Conservation (phyloP, 129 eudicot species). For the Centrapalus pauciflorus region DNA sequence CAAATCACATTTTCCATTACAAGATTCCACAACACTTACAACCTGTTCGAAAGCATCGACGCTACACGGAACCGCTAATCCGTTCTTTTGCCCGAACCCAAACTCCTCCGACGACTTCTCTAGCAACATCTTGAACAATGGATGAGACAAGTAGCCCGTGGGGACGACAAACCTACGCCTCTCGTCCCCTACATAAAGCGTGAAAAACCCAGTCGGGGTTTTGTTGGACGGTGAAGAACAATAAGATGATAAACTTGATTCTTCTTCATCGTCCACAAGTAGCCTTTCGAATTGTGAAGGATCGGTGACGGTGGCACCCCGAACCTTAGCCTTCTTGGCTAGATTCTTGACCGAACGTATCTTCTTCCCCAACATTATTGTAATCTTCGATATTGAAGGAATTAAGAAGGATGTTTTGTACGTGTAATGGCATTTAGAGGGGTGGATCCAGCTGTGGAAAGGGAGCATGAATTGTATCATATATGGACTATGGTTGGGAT, state of each 20-base stretch:
- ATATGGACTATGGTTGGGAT: constrained; percentile 17
- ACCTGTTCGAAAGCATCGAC: constrained; percentile 67
- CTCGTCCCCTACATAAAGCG: constrained; percentile 73
- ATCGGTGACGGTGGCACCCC: background rate
- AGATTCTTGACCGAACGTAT: constrained; percentile 56
- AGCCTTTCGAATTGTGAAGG: constrained; percentile 29
- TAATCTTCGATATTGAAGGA: constrained; percentile 5
- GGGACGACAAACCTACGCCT: constrained; percentile 50
- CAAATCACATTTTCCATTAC: constrained; percentile 67
- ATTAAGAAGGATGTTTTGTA: constrained; percentile 2
- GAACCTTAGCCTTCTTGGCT: constrained; percentile 56
- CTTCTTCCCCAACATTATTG: constrained; percentile 74
- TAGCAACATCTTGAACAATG: constrained; percentile 75
- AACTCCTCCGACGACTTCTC: constrained; percentile 79
- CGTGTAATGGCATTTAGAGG: constrained; percentile 16
- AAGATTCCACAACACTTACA: constrained; percentile 57
- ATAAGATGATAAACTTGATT: background rate
- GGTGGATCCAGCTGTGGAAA: constrained; percentile 12
- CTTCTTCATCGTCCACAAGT: constrained; percentile 21
- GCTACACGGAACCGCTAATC: constrained; percentile 74
- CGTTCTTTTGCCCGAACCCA: constrained; percentile 58
- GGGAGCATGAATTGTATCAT: constrained; percentile 16
- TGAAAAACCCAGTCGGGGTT: constrained; percentile 62
- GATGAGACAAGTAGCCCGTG: constrained; percentile 61
- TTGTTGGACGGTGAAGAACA: constrained; percentile 21